Evolutionary conservation across 805 yeast genomes (phyloP).

Genomic region (Clavispora santaluciae): DNA sequence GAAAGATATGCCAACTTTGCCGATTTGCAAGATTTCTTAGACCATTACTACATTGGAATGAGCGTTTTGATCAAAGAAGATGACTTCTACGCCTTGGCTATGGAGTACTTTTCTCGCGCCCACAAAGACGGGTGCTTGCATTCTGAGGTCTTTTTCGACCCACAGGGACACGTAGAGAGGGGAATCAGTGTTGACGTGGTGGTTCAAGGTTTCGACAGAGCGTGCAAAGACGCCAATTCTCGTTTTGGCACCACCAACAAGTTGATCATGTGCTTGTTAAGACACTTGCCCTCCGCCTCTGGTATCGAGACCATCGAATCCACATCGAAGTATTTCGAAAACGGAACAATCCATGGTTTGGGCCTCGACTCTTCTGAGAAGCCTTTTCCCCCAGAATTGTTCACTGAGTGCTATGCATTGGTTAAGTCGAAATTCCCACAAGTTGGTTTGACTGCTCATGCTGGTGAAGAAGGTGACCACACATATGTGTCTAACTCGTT

Average conservation of each 20-base stretch:
- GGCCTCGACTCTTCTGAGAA: conserved; percentile 81
- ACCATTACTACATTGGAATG: conserved; percentile 78
- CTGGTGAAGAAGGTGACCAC: conserved; percentile 86
- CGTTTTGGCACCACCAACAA: conserved; percentile 63
- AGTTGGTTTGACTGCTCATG: conserved; percentile 74
- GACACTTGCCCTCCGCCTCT: conserved; percentile 63
- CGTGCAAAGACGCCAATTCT: conserved; percentile 55
- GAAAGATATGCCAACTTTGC: conserved; percentile 57
- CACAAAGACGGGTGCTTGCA: conserved; percentile 57
- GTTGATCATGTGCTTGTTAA: conserved; percentile 74
- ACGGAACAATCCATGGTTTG: conserved; percentile 65
- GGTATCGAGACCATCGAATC: conserved; percentile 54
- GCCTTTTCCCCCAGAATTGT: conserved; percentile 71
- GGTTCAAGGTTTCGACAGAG: conserved; percentile 61
- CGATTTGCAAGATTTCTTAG: conserved; percentile 72
- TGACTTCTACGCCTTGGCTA: conserved; percentile 77
- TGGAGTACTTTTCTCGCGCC: conserved; percentile 62
- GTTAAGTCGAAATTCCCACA: conserved; percentile 47
- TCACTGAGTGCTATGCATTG: conserved; percentile 54
- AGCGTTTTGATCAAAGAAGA: conserved; percentile 62
- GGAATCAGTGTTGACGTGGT: conserved; percentile 57
- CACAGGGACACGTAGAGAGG: conserved; percentile 76
- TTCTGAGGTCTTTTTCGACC: conserved; percentile 78
- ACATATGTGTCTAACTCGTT: conserved; percentile 57
- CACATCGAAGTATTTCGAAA: conserved; percentile 47